These are phyloP conservation scores for Podaxis pistillaris DNA, from an alignment of 768 basidiomycete species.

Conservation along the genomic window DNA sequence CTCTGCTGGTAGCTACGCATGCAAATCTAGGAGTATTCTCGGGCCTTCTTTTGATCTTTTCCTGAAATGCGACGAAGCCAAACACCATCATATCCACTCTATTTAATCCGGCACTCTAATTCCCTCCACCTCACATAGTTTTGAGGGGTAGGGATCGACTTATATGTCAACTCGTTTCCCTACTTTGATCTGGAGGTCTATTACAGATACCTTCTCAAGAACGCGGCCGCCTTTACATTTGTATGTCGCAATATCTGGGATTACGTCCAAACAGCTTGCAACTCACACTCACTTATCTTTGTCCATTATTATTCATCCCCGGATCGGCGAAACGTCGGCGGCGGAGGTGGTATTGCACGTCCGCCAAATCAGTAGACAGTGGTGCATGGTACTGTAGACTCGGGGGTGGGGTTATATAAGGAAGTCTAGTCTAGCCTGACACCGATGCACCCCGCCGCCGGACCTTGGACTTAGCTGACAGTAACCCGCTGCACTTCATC, in stretches of 20 bases:
- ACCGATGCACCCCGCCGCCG: neutral
- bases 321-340: conserved; percentile 13
- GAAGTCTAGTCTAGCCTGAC: conserved; percentile 1
- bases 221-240: neutral
- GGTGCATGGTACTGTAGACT: neutral
- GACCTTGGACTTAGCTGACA: neutral
- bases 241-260: neutral
- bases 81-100: neutral
- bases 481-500: neutral
- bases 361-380: conserved; percentile 7
- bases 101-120: neutral
- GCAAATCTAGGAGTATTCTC: conserved; percentile 11
- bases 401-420: conserved; percentile 14
- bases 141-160: neutral
- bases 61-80: neutral
- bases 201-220: neutral
- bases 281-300: neutral
- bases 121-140: neutral
- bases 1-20: neutral
- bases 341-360: neutral
- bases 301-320: no score
- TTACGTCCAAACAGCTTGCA: neutral
- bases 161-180: conserved; percentile 8
- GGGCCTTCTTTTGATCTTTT: conserved; percentile 6
- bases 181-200: neutral